Conservation (phyloP, 768 basidiomycete species). For the Termitomyces sp. region DNA sequence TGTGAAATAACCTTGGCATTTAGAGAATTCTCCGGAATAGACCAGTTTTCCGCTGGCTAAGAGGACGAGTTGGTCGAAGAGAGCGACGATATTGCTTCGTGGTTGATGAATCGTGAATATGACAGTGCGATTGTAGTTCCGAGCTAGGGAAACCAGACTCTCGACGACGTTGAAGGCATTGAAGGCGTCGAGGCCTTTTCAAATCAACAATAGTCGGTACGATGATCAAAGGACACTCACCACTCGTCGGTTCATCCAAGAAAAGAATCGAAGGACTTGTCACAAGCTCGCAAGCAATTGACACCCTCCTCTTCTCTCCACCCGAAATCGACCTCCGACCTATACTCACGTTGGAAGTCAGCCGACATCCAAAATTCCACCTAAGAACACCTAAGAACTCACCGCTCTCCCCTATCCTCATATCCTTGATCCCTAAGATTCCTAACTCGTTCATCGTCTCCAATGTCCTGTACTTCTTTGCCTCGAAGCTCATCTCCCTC, state of each 20-base stretch:
- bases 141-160: constrained; percentile 76
- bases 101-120: constrained; percentile 99
- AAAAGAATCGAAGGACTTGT: constrained; percentile 95
- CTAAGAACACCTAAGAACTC: constrained; percentile 22
- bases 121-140: constrained; percentile 89
- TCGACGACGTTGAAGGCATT: constrained; percentile 96
- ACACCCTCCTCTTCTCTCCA: constrained; percentile 95
- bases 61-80: constrained; percentile 90
- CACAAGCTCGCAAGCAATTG: constrained; percentile 96
- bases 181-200: constrained; percentile 82
- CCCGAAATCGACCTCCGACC: constrained; percentile 91
- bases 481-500: constrained; percentile 89
- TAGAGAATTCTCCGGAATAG: constrained; percentile 73
- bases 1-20: constrained; percentile 78
- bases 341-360: constrained; percentile 17
- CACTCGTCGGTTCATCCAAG: constrained; percentile 96
- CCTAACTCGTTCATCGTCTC: constrained; percentile 97
- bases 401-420: constrained; percentile 86
- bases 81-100: constrained; percentile 91
- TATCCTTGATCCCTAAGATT: constrained; percentile 85
- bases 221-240: constrained; percentile 32
- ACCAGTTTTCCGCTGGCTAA: constrained; percentile 80
- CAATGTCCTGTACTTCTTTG: constrained; percentile 91
- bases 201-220: background rate
- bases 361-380: background rate